Percentiles rank a stretch among this genome's conserved stretches.
phyloP scores from a whole-genome alignment of 2,329 filamentous ascomycete species.

The Anthostomella pinea region DNA sequence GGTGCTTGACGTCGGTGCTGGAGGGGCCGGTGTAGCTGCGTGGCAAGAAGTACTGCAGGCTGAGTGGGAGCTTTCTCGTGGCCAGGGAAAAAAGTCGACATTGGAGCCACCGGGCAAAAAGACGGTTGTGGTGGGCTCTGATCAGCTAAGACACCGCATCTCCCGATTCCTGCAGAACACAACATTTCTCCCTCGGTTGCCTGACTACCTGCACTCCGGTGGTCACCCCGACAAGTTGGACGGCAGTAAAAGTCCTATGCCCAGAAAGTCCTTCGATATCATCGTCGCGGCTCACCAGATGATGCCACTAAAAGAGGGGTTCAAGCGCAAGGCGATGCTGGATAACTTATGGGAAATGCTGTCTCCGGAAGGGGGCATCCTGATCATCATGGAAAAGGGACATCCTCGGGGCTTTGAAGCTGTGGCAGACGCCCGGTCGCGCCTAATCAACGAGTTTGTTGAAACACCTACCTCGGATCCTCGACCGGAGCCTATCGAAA shows the following conservation, averaged over 20 bases:
- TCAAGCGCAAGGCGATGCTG: conserved; percentile 72
- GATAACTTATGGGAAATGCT: conserved; percentile 89
- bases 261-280: conserved; percentile 80
- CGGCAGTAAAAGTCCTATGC: conserved; percentile 50
- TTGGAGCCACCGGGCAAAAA: conserved; percentile 64
- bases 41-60: conserved; percentile 76
- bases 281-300: conserved; percentile 86
- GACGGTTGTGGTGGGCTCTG: conserved; percentile 76
- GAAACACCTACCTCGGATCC: conserved; percentile 30
- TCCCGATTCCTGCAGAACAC: conserved; percentile 81
- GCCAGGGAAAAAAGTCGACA: conserved; percentile 37
- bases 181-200: conserved; percentile 87
- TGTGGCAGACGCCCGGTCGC: conserved; percentile 77
- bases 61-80: conserved; percentile 72
- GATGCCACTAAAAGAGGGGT: conserved; percentile 72
- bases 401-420: conserved; percentile 90
- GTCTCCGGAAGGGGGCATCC: conserved; percentile 77
- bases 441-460: conserved; percentile 69
- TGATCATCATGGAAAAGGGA: conserved; percentile 88
- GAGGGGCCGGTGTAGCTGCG: conserved; percentile 69
- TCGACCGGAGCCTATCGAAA: conserved; percentile 39
- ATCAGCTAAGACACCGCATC: conserved; percentile 70
- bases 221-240: conserved; percentile 59
- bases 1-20: conserved; percentile 72
- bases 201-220: conserved; percentile 72